These are phyloP conservation scores for Evernia prunastri DNA, from an alignment of 495 filamentous ascomycete species.

Conservation along the genomic window DNA sequence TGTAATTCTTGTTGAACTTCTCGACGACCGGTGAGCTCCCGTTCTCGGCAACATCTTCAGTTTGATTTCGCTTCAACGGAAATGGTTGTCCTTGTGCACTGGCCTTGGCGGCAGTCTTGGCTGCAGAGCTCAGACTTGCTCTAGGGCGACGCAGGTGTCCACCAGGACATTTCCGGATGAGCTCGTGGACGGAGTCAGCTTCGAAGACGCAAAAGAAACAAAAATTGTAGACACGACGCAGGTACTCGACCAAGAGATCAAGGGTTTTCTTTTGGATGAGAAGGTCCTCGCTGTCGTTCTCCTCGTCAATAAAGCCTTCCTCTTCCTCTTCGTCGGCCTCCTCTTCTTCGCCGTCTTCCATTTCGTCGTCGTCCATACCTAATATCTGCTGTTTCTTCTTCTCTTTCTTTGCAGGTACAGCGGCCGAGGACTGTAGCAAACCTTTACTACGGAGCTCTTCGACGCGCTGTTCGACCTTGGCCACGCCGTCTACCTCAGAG, in stretches of 20 bases:
- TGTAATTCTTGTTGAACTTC: slow-evolving; percentile 60
- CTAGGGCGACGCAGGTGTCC: slow-evolving; percentile 90
- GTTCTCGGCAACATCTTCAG: slow-evolving; percentile 58
- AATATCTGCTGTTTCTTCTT: slow-evolving; percentile 45
- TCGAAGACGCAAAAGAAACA: slow-evolving; percentile 99
- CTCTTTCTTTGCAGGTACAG: slow-evolving; percentile 51
- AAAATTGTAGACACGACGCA: slow-evolving; percentile 94
- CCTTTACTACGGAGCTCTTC: slow-evolving; percentile 69
- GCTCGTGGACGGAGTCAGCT: slow-evolving; percentile 91
- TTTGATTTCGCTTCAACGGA: slow-evolving; percentile 65
- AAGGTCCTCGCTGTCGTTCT: slow-evolving; percentile 83
- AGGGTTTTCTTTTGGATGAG: slow-evolving; percentile 91
- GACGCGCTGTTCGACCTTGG: slow-evolving; percentile 78
- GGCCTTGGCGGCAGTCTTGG: slow-evolving; percentile 77
- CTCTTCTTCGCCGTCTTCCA: slow-evolving; percentile 65
- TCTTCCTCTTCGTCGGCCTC: slow-evolving; percentile 69
- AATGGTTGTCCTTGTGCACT: slow-evolving; percentile 74
- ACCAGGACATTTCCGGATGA: slow-evolving; percentile 91
- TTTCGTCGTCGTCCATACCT: slow-evolving; percentile 58
- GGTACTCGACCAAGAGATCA: slow-evolving; percentile 91
- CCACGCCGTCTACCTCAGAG: slow-evolving; percentile 54
- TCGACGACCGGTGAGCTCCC: slow-evolving; percentile 51
- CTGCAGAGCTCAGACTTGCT: slow-evolving; percentile 68
- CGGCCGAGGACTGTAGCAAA: slow-evolving; percentile 60
- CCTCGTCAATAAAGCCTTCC: slow-evolving; percentile 65